Conservation (phyloP, 2,329 filamentous ascomycete species). For the Septoria petroselini region DNA sequence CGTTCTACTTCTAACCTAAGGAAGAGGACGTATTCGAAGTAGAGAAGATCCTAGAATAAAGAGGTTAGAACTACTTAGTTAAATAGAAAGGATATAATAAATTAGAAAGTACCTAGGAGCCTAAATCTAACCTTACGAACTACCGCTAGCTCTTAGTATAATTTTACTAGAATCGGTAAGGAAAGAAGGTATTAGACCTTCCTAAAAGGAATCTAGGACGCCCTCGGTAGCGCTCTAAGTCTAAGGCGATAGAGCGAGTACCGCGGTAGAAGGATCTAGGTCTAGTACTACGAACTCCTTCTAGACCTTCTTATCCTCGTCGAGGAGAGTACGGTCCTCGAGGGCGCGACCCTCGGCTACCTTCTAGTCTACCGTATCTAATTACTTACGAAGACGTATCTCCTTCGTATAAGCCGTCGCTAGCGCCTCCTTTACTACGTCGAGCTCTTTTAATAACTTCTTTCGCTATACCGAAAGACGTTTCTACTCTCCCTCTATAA, state of each 20-base stretch:
- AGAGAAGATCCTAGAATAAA: not conserved
- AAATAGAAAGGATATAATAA: not conserved
- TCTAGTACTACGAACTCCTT: no score
- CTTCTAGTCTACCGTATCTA: no score
- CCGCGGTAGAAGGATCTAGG: no score
- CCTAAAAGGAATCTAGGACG: not conserved
- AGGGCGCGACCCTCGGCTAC: no score
- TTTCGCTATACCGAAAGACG: not conserved
- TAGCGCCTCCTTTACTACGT: no score
- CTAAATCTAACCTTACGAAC: not conserved
- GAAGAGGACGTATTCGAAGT: not conserved
- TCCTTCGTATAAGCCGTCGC: no score
- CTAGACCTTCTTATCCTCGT: no score
- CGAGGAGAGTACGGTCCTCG: no score
- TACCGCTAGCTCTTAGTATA: not conserved
- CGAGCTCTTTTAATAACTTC: not conserved
- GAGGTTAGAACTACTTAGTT: not conserved
- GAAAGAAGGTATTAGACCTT: not conserved
- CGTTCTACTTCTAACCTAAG: no score
- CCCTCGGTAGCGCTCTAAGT: not conserved
- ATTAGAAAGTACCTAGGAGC: not conserved
- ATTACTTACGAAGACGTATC: no score
- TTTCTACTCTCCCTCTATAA: not conserved
- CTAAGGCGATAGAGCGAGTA: no score
- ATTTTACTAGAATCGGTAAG: not conserved